phyloP scores from a whole-genome alignment of 2,329 filamentous ascomycete species.

The Phialophora tarda region DNA sequence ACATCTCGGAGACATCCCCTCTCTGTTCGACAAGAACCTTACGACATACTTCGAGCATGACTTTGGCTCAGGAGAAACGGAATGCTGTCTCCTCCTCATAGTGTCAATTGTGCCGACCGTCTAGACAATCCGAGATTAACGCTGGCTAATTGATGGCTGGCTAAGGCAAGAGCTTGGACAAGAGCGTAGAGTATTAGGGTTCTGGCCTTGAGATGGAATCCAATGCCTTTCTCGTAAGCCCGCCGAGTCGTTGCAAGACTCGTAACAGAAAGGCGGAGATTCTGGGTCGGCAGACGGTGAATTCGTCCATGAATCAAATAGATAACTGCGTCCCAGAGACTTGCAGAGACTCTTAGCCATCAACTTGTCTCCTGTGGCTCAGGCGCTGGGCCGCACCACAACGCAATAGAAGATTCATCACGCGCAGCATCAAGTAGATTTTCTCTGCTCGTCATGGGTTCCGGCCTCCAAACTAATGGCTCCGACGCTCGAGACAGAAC shows the following conservation, averaged over 20 bases:
- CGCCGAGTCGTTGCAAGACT: not conserved
- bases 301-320: not conserved
- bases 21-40: too few species aligned
- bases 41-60: too few species aligned
- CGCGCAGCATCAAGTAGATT: constrained; percentile 7
- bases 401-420: constrained; percentile 3
- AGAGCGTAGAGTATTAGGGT: too few species aligned
- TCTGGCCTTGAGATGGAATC: not conserved
- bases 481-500: constrained; percentile 1
- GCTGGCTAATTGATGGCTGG: too few species aligned
- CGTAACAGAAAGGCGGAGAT: too few species aligned
- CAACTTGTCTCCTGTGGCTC: not conserved
- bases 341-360: not conserved
- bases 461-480: constrained; percentile 10
- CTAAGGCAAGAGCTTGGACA: too few species aligned
- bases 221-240: not conserved
- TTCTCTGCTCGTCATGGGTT: constrained; percentile 21
- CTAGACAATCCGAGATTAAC: too few species aligned
- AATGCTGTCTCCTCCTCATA: too few species aligned
- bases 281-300: not conserved
- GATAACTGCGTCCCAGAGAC: not conserved
- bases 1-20: too few species aligned
- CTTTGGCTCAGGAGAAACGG: too few species aligned
- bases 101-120: too few species aligned
- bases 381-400: not conserved